Evolutionary conservation across 257 asterid genomes (phyloP), one percentile per base, ranked within the genome.

Genomic region (Anisodus tanguticus): DNA sequence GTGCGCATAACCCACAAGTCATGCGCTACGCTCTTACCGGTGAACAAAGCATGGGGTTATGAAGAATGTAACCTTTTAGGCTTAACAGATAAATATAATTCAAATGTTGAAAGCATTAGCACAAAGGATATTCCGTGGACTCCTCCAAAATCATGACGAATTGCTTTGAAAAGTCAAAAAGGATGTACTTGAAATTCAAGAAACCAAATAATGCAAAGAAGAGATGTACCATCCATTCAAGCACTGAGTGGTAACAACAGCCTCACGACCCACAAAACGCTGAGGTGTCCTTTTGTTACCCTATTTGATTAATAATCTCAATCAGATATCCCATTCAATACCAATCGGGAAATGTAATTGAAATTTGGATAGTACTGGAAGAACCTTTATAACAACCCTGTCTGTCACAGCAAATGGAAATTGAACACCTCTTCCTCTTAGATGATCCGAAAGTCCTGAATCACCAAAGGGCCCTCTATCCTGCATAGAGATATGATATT

Each of bases 261-360:
- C 99, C 89, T 93, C 98, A 58, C 98, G 94, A 71, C 98, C 98
- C 55, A 94, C 97, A 87, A 97, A 97, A 83, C 96, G 98, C 62
- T 71, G 95, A 80, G 99, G 99, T 58, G 99, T 95, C 90, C 99
- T 89, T 93, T 97, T 97, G 92, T 97, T 97, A 60, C 99, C 98
- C 99, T 97, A 95, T 71, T 88, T 85, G 83, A 84, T 83, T 86
- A 47, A 45, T 58, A 78, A 59, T 57, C 82, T 79, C 12, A 58
- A 82, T 92, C 59, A 90, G 91, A 60, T 84, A 85, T 9, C 53
- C 81, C 86, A 84, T 80, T 7, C 58, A 60, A 74, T 43, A 67
- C 83, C 68, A 87, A 31, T 31, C 57, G 84, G 90, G 66, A 47
- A 57, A 85, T 60, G 85, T 78, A 69, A 59, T 51, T 35, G 79